Percentiles rank a stretch among this genome's conserved stretches.
Conservation (phyloP, 768 basidiomycete genomes). For the Tremella mesenterica region DNA sequence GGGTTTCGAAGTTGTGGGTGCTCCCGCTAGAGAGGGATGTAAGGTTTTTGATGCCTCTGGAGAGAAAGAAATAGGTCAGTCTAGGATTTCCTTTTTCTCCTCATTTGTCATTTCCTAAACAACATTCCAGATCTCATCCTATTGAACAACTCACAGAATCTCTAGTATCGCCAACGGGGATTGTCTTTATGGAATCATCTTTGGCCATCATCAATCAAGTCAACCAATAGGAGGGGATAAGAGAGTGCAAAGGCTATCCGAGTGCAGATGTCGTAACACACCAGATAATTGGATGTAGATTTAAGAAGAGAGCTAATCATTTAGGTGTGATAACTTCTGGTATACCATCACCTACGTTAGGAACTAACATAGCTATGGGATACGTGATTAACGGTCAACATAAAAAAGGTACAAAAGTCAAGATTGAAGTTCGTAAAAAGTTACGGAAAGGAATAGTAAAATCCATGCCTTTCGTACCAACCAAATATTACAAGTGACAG, state of each 20-base stretch:
- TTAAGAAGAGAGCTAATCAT: constrained; percentile 2
- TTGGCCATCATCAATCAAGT: no score
- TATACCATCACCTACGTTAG: constrained; percentile 83
- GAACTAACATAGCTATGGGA: constrained; percentile 92
- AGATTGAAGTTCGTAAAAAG: constrained; percentile 77
- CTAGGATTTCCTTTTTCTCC: background rate
- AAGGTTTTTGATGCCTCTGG: constrained; percentile 57
- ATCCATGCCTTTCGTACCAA: constrained; percentile 78
- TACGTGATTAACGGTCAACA: constrained; percentile 71
- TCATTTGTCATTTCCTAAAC: no score
- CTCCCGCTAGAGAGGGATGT: constrained; percentile 83
- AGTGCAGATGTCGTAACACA: no score
- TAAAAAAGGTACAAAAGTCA: constrained; percentile 80
- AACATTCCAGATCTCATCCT: no score
- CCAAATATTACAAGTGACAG: constrained; percentile 58
- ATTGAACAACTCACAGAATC: no score
- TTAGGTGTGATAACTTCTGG: constrained; percentile 78
- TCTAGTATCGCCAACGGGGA: no score
- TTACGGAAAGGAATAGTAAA: constrained; percentile 63
- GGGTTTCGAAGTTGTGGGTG: constrained; percentile 70
- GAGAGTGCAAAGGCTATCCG: no score
- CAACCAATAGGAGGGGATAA: no score
- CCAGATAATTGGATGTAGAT: no score
- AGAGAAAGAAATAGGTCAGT: constrained; percentile 56
- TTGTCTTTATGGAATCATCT: no score